Conservation (phyloP, 1,284 basidiomycete genomes). For the Fomitopsis palustris region DNA sequence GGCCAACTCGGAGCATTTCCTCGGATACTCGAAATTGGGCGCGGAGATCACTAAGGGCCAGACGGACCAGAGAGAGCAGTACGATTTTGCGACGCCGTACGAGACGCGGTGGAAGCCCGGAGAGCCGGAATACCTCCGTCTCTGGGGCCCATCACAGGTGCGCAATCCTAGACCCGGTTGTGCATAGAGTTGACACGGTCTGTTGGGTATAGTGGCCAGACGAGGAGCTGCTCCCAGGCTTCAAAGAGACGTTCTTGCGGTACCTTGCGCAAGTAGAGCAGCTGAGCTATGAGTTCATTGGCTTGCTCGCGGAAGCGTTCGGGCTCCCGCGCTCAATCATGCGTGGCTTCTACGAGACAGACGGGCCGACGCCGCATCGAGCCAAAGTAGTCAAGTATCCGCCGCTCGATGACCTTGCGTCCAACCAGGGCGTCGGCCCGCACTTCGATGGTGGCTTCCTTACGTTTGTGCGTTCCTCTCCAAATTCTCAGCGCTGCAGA, state of each 20-base stretch:
- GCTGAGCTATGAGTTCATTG: slow-evolving; percentile 52
- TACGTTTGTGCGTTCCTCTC: slow-evolving; percentile 48
- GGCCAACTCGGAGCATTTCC: slow-evolving; percentile 61
- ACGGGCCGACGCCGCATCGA: slow-evolving; percentile 52
- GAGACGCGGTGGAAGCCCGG: slow-evolving; percentile 47
- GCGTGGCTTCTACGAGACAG: slow-evolving; percentile 49
- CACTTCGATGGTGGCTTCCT: slow-evolving; percentile 72
- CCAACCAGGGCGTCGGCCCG: slow-evolving; percentile 66
- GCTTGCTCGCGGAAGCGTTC: slow-evolving; percentile 57
- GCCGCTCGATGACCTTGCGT: slow-evolving; percentile 30
- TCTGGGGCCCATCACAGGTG: slow-evolving; percentile 67
- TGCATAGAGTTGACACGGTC: background rate
- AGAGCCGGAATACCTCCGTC: slow-evolving; percentile 54
- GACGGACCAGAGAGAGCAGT: slow-evolving; percentile 65
- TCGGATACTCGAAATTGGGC: slow-evolving; percentile 62
- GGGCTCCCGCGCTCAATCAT: slow-evolving; percentile 52
- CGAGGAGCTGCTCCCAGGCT: slow-evolving; percentile 58
- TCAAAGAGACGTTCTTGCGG: slow-evolving; percentile 43
- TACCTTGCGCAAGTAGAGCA: slow-evolving; percentile 53
- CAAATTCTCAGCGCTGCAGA: background rate
- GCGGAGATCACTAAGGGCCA: slow-evolving; percentile 61
- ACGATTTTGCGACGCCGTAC: slow-evolving; percentile 62
- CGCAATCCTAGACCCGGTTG: slow-evolving; percentile 8
- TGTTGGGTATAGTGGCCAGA: slow-evolving; percentile 54
- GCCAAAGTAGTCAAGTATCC: slow-evolving; percentile 70